Base-by-base conservation (phyloP, 352 stramenopile species). In the Globisporangium viniferum region DNA sequence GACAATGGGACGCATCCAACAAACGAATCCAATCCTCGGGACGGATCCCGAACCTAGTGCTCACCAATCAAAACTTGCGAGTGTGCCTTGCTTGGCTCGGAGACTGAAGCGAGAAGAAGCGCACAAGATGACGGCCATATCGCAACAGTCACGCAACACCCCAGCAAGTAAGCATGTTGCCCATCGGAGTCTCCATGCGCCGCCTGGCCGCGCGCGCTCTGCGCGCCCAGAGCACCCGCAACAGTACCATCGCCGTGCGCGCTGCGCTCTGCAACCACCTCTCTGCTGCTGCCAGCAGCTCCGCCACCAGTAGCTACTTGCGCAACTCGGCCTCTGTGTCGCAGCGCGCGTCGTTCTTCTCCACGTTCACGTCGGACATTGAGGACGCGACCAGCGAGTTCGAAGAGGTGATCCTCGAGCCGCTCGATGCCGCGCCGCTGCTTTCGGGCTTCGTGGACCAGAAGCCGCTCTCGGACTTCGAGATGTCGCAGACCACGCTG, bases 401-500 rank as follows among this genome's bases (percentile, higher is more conserved):
- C 12, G 77, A 81, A 0, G 73, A 87, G 20, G 70, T 86, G 46
- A 73, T 82, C 56, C 73, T 89, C 27, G 79, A 91, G 71, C 77
- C 77, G 48, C 66, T 78, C 51, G 51, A 18, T 36, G 18, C 31
- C 35, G 62, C 33, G 36, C 51, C 65, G 9, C 36, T 72, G 18
- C 53, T 66, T 24, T 76, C 81, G 29, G 86, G 82, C 46, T 94
- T 94, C 64, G 82, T 74, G 51, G 80, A 86, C 71, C 84, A 94
- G 71, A 90, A 94, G 69, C 82, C 78, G 20, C 71, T 94, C 20
- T 60, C 78, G 29, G 81, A 90, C 72, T 94, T 92, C 60, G 68
- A 80, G 12, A 68, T 94, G 53, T 92, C 87, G 68, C 60, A 76
- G 24, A 69, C 76, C 64, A 81, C 76, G n/a, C 67, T 85, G 51